These are phyloP conservation scores for Cerioporus squamosus DNA, from an alignment of 1,284 basidiomycete genomes.

Conservation along the genomic window DNA sequence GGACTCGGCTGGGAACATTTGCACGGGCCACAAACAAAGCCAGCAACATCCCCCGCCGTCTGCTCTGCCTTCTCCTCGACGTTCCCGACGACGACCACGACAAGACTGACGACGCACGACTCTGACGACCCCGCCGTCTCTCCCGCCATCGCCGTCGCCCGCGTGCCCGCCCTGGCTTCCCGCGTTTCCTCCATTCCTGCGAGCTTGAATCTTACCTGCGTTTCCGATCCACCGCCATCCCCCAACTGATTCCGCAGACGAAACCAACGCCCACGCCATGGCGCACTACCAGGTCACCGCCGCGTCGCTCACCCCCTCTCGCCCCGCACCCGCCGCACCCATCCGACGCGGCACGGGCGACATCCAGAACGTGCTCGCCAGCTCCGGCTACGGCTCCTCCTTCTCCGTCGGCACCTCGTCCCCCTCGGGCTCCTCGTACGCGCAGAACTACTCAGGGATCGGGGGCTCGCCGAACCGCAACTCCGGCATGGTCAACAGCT, in stretches of 20 bases:
- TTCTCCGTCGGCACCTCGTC: constrained; percentile 55
- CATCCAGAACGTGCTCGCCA: constrained; percentile 44
- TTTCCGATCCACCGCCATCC: constrained; percentile 1
- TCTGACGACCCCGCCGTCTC: constrained; percentile 2
- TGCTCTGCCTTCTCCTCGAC: constrained; percentile 1
- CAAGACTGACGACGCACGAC: constrained; percentile 3
- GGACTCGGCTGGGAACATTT: constrained; percentile 14
- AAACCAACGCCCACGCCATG: constrained; percentile 34
- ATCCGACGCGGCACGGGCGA: constrained; percentile 47
- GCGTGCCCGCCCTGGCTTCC: constrained; percentile 6
- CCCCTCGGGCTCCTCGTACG: constrained; percentile 62
- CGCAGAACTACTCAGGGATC: constrained; percentile 68
- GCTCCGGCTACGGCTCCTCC: constrained; percentile 61
- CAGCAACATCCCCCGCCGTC: constrained; percentile 4
- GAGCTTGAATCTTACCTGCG: background rate
- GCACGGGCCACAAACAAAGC: constrained; percentile 19
- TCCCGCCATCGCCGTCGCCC: constrained; percentile 5
- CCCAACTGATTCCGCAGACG: background rate
- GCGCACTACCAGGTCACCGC: constrained; percentile 53
- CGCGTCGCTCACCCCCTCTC: constrained; percentile 55
- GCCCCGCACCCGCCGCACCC: constrained; percentile 72
- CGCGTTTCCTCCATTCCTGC: constrained; percentile 1
- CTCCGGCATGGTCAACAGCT: constrained; percentile 42
- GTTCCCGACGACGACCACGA: constrained; percentile 8
- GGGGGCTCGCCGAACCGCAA: constrained; percentile 75